Conservation (phyloP, 495 filamentous ascomycete genomes). For the Aspergillus diversus region DNA sequence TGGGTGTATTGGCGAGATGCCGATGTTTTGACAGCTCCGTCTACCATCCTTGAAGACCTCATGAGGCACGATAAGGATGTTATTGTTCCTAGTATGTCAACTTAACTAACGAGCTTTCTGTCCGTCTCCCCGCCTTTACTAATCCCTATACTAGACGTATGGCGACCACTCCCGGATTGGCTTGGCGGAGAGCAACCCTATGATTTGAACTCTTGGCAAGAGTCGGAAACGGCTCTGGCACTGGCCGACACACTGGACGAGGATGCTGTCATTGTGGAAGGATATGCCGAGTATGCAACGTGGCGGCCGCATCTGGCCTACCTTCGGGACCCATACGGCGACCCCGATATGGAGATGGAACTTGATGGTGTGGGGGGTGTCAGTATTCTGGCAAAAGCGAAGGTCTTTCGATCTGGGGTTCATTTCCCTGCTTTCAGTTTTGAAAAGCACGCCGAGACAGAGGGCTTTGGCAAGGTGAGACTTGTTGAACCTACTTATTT, state of each 20-base stretch:
- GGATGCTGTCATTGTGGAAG: slow-evolving; percentile 98
- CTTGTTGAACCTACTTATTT: not conserved
- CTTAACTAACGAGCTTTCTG: not conserved
- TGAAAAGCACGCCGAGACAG: slow-evolving; percentile 97
- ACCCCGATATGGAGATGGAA: slow-evolving; percentile 99
- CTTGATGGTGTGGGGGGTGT: slow-evolving; percentile 98
- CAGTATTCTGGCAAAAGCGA: slow-evolving; percentile 94
- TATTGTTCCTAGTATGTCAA: slow-evolving; percentile 93
- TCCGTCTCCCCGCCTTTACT: not conserved
- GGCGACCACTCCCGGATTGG: slow-evolving; percentile 98
- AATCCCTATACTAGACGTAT: slow-evolving; percentile 71
- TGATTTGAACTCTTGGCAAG: slow-evolving; percentile 99
- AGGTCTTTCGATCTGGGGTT: slow-evolving; percentile 89
- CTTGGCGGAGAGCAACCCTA: slow-evolving; percentile 98
- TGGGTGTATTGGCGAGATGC: slow-evolving; percentile 99
- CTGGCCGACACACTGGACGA: slow-evolving; percentile 95
- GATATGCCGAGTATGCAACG: slow-evolving; percentile 98
- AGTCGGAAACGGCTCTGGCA: slow-evolving; percentile 93
- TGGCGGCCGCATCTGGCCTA: slow-evolving; percentile 98
- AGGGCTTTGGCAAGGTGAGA: slow-evolving; percentile 95
- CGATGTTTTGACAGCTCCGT: slow-evolving; percentile 95
- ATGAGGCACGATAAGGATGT: slow-evolving; percentile 99
- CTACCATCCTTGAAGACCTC: slow-evolving; percentile 94
- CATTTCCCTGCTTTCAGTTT: slow-evolving; percentile 99
- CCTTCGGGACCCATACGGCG: slow-evolving; percentile 93